Evolutionary conservation across 768 basidiomycete species (phyloP), one percentile per base, ranked within the genome.

Genomic region (Lactarius vividus): DNA sequence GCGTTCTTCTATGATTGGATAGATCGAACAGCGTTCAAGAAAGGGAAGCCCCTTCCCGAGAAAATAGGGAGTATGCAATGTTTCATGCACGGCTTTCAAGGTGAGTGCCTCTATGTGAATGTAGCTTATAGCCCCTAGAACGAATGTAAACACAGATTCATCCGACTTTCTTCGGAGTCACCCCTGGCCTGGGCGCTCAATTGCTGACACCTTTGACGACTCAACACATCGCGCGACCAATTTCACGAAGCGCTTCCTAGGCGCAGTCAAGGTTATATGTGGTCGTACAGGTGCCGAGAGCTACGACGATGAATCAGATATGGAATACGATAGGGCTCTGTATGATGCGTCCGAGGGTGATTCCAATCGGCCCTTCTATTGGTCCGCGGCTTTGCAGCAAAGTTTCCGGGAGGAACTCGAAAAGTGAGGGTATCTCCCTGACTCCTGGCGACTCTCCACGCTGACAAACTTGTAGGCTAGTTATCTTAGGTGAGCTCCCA

Each of bases 1-100:
- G 90, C 92, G 6, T 96, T 96, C 76, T 96, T 91, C 76, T 96
- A 96, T 71, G 91, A 94, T 72, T 96, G 92, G 92, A 78, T 94
- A 33, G 94, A 96, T 71, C 81, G 92, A 65, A 91, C 79, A 72
- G 90, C 85, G 4, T 83, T 83, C 11, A 94, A 92, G 78, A 93
- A 94, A 71, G 91, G 90, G 7, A 92, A 93, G 72, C 82, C 83
- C 1, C 75, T 95, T 23, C 92, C 92, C 28, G 91, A 91, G 65
- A 96, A 96, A 78, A 88, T 94, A 58, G 94, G 94, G 9, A 92
- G 89, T 71, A 88, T 94, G 85, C 94, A 96, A 72, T 87, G 85
- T 62, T 96, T 96, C 76, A 77, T 95, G 72, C 85, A 92, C 69
- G 93, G 94, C 16, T 96, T 82, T 72, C 84, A 86, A 78, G 92